Percentiles rank a stretch among this genome's conserved stretches.
Conservation (phyloP, 805 yeast genomes). For the Candida quercuum region DNA sequence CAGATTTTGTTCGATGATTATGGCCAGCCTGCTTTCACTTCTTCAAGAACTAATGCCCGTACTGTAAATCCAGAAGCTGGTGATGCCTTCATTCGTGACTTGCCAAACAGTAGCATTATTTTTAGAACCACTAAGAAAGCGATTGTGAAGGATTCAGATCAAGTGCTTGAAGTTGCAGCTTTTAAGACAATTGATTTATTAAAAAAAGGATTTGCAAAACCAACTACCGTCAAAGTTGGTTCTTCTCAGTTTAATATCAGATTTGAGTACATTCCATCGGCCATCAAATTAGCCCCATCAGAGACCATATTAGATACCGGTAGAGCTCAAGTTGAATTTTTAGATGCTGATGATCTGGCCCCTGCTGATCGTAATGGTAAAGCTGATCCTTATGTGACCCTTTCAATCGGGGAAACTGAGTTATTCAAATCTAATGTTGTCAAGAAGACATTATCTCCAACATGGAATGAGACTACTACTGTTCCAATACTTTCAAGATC, state of each 20-base stretch:
- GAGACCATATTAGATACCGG: constrained; percentile 73
- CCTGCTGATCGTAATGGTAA: constrained; percentile 71
- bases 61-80: constrained; percentile 43
- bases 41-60: constrained; percentile 44
- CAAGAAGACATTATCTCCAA: constrained; percentile 66
- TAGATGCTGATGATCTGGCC: constrained; percentile 47
- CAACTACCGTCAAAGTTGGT: constrained; percentile 40
- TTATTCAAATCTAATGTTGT: constrained; percentile 54
- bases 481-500: constrained; percentile 62
- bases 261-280: constrained; percentile 58
- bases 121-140: constrained; percentile 53
- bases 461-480: constrained; percentile 64
- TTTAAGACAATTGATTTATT: constrained; percentile 52
- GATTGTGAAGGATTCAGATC: constrained; percentile 40
- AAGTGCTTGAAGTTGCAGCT: constrained; percentile 45
- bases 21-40: constrained; percentile 50
- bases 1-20: constrained; percentile 64
- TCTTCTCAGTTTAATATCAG: constrained; percentile 39
- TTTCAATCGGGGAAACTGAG: constrained; percentile 49
- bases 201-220: constrained; percentile 39
- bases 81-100: constrained; percentile 64
- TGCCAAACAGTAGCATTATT: constrained; percentile 51
- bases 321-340: constrained; percentile 45
- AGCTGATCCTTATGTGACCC: constrained; percentile 62
- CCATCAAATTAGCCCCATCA: constrained; percentile 43